Evolutionary conservation across 441 rosid species (phyloP), one percentile per base, ranked within the genome.

Genomic region (Euphorbia celastroides): DNA sequence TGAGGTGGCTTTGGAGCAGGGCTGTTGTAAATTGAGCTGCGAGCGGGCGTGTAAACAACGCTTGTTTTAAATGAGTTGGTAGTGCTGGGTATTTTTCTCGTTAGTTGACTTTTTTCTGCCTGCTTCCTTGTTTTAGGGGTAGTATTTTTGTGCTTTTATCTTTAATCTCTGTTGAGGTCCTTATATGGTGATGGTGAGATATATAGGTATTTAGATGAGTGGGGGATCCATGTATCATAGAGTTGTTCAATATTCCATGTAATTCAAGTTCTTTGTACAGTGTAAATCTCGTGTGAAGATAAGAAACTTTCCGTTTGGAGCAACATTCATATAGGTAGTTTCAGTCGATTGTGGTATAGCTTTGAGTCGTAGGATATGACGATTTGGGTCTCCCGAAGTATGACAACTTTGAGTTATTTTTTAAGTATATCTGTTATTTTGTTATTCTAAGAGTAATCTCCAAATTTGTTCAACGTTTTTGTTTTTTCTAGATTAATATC

Each of bases 191-290:
- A 76, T 76, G 80, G 71, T 34, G 70, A 68, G 67, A 72, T 42
- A 48, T 57, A 59, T n/a, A n/a, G n/a, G 42, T 69, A 57, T 64
- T 64, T 2, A 59, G 66, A 57, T 62, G 64, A 60, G 60, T 60
- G 74, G 73, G 75, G 77, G 65, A 48, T 75, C 71, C 75, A 55
- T 85, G 87, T 85, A 81, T 79, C 71, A 85, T 78, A 82, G 83
- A 75, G 71, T 75, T 75, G 75, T 68, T 74, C 75, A 72, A 74
- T 82, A 81, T 68, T 74, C 75, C 72, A 74, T 82, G 82, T 82
- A 81, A 75, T 72, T 73, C 64, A 31, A 61, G 23, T 57, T 67
- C 68, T 34, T 31, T 77, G 81, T 81, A 74, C 78, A 72, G 72
- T 77, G 73, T 74, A 68, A 73, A 46, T 79, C n/a, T 17, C 77